Evolutionary conservation across 2,329 filamentous ascomycete genomes (phyloP).

Genomic region (Stagonosporopsis tanaceti): DNA sequence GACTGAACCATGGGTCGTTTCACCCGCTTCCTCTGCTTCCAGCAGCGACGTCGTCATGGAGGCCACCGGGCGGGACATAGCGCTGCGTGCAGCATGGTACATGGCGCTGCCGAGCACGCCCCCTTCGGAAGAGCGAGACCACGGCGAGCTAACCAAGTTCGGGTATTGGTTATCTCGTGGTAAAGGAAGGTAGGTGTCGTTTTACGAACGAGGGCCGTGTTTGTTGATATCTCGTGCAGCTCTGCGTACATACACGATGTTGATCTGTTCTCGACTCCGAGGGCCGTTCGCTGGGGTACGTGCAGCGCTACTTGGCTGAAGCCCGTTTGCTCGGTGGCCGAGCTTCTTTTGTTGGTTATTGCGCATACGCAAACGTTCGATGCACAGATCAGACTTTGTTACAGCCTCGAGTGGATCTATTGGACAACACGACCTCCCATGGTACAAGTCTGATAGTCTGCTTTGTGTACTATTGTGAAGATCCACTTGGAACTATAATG

Average conservation of each 20-base stretch:
- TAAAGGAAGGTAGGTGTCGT: not conserved
- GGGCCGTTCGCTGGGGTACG: too few relatives aligned
- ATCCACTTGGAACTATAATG: not conserved
- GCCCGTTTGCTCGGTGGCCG: too few relatives aligned
- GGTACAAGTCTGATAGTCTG: too few relatives aligned
- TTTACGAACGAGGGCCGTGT: not conserved
- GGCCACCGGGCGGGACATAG: slow-evolving; percentile 1
- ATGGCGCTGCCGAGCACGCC: slow-evolving; percentile 10
- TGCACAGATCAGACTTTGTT: too few relatives aligned
- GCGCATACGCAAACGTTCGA: too few relatives aligned
- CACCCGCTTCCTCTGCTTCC: not conserved
- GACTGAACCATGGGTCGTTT: slow-evolving; percentile 14
- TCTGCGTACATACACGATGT: not conserved
- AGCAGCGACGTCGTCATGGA: slow-evolving; percentile 8
- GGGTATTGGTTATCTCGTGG: not conserved
- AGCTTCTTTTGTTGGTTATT: too few relatives aligned
- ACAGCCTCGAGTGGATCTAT: too few relatives aligned
- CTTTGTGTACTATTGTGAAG: not conserved
- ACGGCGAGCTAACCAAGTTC: not conserved
- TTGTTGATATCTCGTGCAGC: not conserved
- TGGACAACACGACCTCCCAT: too few relatives aligned
- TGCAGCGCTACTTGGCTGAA: too few relatives aligned
- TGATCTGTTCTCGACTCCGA: not conserved
- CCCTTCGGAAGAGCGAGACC: slow-evolving; percentile 1
- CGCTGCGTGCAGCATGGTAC: slow-evolving; percentile 9